These are phyloP conservation scores for Acer saccharum DNA, from an alignment of 345 rosid species.

Conservation along the genomic window DNA sequence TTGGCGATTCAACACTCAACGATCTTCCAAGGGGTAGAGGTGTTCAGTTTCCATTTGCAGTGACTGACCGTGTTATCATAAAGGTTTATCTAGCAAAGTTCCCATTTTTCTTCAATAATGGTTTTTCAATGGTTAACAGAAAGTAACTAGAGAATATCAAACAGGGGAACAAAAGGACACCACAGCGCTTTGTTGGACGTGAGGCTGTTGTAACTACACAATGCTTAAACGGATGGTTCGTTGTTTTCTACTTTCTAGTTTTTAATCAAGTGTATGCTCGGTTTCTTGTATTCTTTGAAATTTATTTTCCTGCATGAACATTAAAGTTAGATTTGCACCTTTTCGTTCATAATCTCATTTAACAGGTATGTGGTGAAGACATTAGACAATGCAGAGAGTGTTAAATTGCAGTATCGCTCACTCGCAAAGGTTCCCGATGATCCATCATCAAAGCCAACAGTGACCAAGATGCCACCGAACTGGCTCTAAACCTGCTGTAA, in stretches of 20 bases:
- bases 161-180: constrained; percentile 97
- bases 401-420: constrained; percentile 87
- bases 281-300: neutral
- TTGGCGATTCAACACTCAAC: constrained; percentile 44
- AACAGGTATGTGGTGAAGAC: constrained; percentile 93
- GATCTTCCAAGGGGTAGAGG: constrained; percentile 67
- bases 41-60: constrained; percentile 86
- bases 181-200: constrained; percentile 89
- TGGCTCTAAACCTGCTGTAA: constrained; percentile 49
- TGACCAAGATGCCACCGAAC: constrained; percentile 56
- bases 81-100: constrained; percentile 52
- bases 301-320: neutral
- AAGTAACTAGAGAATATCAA: constrained; percentile 24
- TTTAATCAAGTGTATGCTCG: neutral
- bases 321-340: neutral
- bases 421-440: constrained; percentile 67
- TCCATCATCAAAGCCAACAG: constrained; percentile 39
- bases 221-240: constrained; percentile 96
- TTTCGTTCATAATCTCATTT: constrained; percentile 3
- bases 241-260: constrained; percentile 12
- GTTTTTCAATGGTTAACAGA: constrained; percentile 8
- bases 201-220: constrained; percentile 90
- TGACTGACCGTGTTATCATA: constrained; percentile 83
- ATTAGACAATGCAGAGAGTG: constrained; percentile 87
- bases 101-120: constrained; percentile 3